Percentiles rank a stretch among this genome's conserved stretches.
phyloP scores from a whole-genome alignment of 176 grass and related monocot species.

The Zoysia pacifica region DNA sequence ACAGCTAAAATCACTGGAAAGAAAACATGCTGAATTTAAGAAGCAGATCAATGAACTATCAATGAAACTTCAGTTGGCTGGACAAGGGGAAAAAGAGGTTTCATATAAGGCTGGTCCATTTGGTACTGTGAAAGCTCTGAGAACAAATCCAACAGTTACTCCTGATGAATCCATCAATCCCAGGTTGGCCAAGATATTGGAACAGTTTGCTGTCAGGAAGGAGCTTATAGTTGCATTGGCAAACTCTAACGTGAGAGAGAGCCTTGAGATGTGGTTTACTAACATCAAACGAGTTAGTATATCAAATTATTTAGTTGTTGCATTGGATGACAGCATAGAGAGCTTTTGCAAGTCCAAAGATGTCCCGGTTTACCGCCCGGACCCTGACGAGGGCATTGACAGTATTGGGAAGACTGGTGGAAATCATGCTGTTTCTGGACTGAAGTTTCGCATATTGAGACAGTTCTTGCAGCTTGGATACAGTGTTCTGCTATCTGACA shows the following conservation, averaged over 20 bases:
- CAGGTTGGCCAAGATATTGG: slow-evolving; percentile 71
- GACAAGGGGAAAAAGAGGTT: slow-evolving; percentile 54
- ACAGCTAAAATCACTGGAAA: slow-evolving; percentile 54
- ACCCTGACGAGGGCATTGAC: slow-evolving; percentile 79
- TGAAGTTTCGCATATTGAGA: slow-evolving; percentile 88
- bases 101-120: slow-evolving; percentile 72
- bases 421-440: slow-evolving; percentile 90
- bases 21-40: slow-evolving; percentile 75
- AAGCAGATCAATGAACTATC: slow-evolving; percentile 70
- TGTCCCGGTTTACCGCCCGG: slow-evolving; percentile 77
- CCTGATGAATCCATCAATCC: slow-evolving; percentile 78
- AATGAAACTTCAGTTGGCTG: slow-evolving; percentile 71
- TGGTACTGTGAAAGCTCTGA: slow-evolving; percentile 86
- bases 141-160: slow-evolving; percentile 79
- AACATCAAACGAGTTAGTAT: slow-evolving; percentile 90
- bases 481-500: slow-evolving; percentile 85
- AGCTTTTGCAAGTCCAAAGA: slow-evolving; percentile 70
- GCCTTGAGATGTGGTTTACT: slow-evolving; percentile 84
- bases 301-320: slow-evolving; percentile 89
- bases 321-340: slow-evolving; percentile 77
- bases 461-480: slow-evolving; percentile 99
- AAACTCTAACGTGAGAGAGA: slow-evolving; percentile 93
- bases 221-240: slow-evolving; percentile 89
- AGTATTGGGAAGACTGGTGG: slow-evolving; percentile 72
- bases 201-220: slow-evolving; percentile 73